Evolutionary conservation across 108 stramenopile species (phyloP), one percentile per base, ranked within the genome.

Genomic region (Skeletonema menzelii): DNA sequence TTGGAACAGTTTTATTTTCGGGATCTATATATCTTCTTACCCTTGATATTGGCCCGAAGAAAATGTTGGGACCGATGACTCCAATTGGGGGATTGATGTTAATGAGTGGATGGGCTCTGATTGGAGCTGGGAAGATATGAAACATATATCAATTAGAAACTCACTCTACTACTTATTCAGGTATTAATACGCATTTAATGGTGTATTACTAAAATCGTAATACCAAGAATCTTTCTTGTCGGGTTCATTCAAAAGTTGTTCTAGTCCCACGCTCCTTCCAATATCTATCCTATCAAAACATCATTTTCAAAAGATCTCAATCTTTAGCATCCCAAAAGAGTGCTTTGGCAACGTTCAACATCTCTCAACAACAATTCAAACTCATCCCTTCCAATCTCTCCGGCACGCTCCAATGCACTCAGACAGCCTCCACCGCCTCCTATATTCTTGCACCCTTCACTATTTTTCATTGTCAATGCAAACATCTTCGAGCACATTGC

Each of bases 71-170:
- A 0, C 95, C 95, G 0, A 83, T 88, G 20, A 95, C 95, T n/a
- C 95, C 95, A 12, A 44, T 93, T 47, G 92, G 95, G n/a, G 95
- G 95, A n/a, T 38, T 93, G 32, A 66, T 93, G 37, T 84, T 95
- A 82, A 91, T 95, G 55, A 82, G 83, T 49, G 91, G 91, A 3
- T 95, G 95, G 95, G 79, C 73, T 31, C 67, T 92, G 75, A 56
- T 73, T 57, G 83, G 83, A 14, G 38, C 59, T 40, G 72, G 83
- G 38, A 80, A 74, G 30, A 53, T 62, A 65, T 38, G 32, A 68
- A 61, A 5, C 30, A 20, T 37, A 11, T 7, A 62, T 32, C 27
- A n/a, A 55, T 53, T 62, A 10, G 4, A 14, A 8, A 19, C 26
- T 20, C 8, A 60, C 37, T 60, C n/a, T 34, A 14, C 14, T 24